Evolutionary conservation across 805 yeast species (phyloP), one percentile per base, ranked within the genome.

Genomic region (Monosporozyma yasuniensis): DNA sequence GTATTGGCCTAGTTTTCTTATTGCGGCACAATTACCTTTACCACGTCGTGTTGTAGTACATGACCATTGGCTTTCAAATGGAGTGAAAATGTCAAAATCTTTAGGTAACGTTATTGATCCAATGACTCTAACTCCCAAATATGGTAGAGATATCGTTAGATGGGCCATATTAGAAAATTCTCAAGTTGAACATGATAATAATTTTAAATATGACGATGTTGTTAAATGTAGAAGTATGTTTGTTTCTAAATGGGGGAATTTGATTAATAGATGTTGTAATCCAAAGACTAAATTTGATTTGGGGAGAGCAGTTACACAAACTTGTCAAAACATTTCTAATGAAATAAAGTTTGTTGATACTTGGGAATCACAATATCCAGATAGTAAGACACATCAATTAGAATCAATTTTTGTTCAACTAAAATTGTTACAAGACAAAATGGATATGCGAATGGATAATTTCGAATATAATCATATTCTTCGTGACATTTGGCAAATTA

Each of bases 71-170:
- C 72, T 90, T 21, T 78, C 84, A 65, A 84, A 81, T 32, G 98
- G 98, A 0, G 71, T 80, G 42, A 93, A 93, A 63, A 93, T 93
- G 99, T 86, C 96, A 47, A 93, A 93, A 60, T 83, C 95, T 50
- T 69, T 81, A 49, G 96, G 97, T 0, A 93, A 93, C 62, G 97
- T 91, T 9, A 95, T 91, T 4, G 97, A 93, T 60, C 99, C 99
- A 0, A 61, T 85, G 18, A 77, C 70, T n/a, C 73, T 83, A 28
- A 71, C 79, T 3, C 72, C 77, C 0, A 64, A 72, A 41, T 87
- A 84, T 58, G 96, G 89, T 0, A 65, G 74, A n/a, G 93, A 86
- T 64, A 67, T 86, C 0, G 68, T 89, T 41, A 73, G 96, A 54
- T 81, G 87, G 67, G 88, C 81, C 61, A 67, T 93, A 51, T 74